phyloP scores from a whole-genome alignment of 441 rosid species.

The Brassica hybrid region DNA sequence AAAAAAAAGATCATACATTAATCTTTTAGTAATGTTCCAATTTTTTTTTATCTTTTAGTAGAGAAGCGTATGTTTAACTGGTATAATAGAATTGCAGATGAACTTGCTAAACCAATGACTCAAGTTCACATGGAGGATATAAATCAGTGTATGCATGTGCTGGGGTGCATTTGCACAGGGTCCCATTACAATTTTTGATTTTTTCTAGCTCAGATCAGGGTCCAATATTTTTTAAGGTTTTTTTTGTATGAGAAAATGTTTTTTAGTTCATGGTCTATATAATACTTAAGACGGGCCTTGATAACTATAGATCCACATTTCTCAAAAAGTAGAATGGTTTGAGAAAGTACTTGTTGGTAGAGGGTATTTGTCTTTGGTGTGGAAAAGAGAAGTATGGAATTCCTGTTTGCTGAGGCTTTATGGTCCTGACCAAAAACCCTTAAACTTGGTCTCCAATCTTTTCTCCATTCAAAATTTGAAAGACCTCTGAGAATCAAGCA shows the following conservation, averaged over 20 bases:
- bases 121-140: too few relatives aligned
- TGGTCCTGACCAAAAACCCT: background rate
- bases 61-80: too few relatives aligned
- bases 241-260: too few relatives aligned
- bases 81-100: too few relatives aligned
- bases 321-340: conserved; percentile 8
- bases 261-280: too few relatives aligned
- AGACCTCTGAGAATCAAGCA: conserved; percentile 78
- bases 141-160: background rate
- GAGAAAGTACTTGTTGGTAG: conserved; percentile 61
- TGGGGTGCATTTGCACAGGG: too few relatives aligned
- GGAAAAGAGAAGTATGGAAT: conserved; percentile 76
- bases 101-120: background rate
- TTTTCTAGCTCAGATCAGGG: too few relatives aligned
- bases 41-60: too few relatives aligned
- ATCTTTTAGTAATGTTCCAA: too few relatives aligned
- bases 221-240: too few relatives aligned
- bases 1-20: background rate
- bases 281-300: background rate
- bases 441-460: conserved; percentile 45
- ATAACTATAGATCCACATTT: background rate
- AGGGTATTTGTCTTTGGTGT: conserved; percentile 63
- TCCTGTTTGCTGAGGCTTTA: background rate
- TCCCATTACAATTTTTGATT: too few relatives aligned
- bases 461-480: conserved; percentile 57